phyloP scores from a whole-genome alignment of 129 eudicot species.

The Scalesia atractyloides region DNA sequence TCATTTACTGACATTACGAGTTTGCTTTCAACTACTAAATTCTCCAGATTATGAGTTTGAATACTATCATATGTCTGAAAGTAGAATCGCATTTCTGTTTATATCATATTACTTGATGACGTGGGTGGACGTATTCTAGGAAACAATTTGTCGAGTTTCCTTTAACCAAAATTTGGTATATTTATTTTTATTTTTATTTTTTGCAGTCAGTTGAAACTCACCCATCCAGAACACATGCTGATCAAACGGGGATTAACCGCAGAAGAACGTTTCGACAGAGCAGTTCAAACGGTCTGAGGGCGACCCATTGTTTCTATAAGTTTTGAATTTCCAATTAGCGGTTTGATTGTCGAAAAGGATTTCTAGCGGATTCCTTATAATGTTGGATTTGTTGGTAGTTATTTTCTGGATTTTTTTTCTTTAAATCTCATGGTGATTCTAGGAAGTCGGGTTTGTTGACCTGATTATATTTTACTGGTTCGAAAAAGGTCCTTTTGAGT shows the following conservation, averaged over 20 bases:
- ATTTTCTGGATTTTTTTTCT: neutral
- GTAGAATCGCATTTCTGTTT: neutral
- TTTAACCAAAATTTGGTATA: neutral
- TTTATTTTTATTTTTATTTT: constrained; percentile 17
- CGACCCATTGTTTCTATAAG: neutral
- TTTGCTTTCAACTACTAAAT: neutral
- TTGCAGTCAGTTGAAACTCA: constrained; percentile 85
- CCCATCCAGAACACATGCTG: constrained; percentile 82
- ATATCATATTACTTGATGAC: neutral
- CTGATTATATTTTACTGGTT: neutral
- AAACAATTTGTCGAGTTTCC: neutral
- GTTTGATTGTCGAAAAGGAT: neutral
- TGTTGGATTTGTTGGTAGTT: constrained; percentile 4
- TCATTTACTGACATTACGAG: neutral
- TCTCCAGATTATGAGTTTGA: neutral
- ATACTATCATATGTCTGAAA: neutral
- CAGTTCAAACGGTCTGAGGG: constrained; percentile 58
- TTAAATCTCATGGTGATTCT: neutral
- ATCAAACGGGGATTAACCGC: constrained; percentile 62
- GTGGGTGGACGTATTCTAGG: neutral
- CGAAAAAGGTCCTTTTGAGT: neutral
- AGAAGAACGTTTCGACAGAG: constrained; percentile 84
- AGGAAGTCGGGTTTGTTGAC: neutral
- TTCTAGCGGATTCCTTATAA: neutral
- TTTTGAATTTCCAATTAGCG: neutral